Conservation (phyloP, 2,329 filamentous ascomycete genomes). For the Pseudogymnoascus sp. region DNA sequence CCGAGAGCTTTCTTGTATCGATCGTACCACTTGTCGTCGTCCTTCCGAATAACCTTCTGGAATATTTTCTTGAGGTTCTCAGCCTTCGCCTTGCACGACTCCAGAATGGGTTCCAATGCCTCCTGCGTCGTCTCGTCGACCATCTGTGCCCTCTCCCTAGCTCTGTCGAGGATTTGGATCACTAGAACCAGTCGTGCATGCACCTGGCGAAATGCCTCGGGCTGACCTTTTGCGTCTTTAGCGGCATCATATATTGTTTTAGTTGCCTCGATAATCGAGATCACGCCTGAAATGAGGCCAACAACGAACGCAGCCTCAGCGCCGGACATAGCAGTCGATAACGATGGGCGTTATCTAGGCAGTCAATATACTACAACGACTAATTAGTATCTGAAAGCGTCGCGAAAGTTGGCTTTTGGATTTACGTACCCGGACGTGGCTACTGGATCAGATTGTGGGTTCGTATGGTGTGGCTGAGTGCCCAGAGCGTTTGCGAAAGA, state of each 20-base stretch:
- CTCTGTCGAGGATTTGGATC: conserved; percentile 16
- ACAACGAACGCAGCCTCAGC: conserved; percentile 17
- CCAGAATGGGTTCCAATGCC: conserved; percentile 15
- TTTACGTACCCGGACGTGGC: background rate
- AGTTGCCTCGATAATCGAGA: conserved; percentile 19
- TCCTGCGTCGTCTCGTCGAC: conserved; percentile 12
- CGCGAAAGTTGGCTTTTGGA: background rate
- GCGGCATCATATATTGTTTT: conserved; percentile 20
- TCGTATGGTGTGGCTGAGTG: background rate
- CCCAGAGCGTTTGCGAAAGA: background rate
- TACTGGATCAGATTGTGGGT: background rate
- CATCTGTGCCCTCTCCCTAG: conserved; percentile 13
- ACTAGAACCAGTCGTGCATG: conserved; percentile 20
- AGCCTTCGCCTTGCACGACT: conserved; percentile 20
- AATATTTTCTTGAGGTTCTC: conserved; percentile 20
- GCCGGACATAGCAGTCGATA: conserved; percentile 13
- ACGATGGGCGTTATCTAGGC: background rate
- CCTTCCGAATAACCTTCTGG: conserved; percentile 19
- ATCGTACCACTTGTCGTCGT: conserved; percentile 19
- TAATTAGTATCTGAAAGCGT: background rate
- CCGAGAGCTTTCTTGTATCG: conserved; percentile 20
- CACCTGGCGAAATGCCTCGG: conserved; percentile 20
- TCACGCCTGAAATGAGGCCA: conserved; percentile 19
- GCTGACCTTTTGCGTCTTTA: conserved; percentile 20
- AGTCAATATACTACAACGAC: background rate